phyloP scores from a whole-genome alignment of 305 asterid genomes.

The Nicotiana rustica region DNA sequence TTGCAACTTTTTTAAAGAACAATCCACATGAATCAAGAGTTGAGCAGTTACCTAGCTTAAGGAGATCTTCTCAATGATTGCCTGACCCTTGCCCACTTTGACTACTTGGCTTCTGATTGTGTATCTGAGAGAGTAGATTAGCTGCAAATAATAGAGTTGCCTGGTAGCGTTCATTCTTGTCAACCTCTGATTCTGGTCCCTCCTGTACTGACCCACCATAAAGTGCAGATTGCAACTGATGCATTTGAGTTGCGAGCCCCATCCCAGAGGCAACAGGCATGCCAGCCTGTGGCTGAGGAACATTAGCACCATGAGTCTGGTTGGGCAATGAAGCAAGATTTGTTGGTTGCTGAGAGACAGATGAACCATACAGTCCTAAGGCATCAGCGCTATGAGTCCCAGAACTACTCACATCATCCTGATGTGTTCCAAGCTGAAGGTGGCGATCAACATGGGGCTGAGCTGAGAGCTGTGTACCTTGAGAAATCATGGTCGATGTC shows the following conservation, averaged over 20 bases:
- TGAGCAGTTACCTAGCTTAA: constrained; percentile 62
- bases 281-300: constrained; percentile 57
- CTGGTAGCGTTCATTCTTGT: constrained; percentile 89
- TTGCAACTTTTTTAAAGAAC: neutral
- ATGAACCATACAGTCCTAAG: constrained; percentile 57
- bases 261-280: constrained; percentile 56
- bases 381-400: constrained; percentile 62
- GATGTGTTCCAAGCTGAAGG: constrained; percentile 62
- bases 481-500: constrained; percentile 54
- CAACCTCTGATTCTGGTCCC: constrained; percentile 77
- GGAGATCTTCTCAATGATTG: constrained; percentile 52
- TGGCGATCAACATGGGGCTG: constrained; percentile 59
- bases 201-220: constrained; percentile 70
- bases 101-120: constrained; percentile 76
- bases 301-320: constrained; percentile 57
- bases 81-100: constrained; percentile 79
- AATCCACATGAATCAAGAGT: constrained; percentile 17
- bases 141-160: constrained; percentile 89
- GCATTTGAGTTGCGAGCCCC: constrained; percentile 57
- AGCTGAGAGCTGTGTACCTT: constrained; percentile 53
- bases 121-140: constrained; percentile 80
- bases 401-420: constrained; percentile 48
- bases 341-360: constrained; percentile 58
- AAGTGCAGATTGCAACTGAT: constrained; percentile 60
- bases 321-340: constrained; percentile 58